Evolutionary conservation across 345 rosid species (phyloP).

Genomic region (Gossypium rotundifolium): DNA sequence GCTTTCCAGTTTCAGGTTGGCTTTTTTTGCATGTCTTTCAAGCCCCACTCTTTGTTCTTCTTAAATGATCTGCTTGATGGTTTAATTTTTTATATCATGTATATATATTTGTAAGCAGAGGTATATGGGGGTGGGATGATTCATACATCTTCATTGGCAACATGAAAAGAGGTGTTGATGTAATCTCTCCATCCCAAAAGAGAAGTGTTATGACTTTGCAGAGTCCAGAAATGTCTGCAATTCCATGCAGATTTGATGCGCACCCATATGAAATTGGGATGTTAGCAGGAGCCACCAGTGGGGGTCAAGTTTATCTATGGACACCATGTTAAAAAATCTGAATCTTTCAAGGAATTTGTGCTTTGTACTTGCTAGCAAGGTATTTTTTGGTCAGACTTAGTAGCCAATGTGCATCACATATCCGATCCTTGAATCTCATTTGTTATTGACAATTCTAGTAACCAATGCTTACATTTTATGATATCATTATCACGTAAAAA

Average conservation of each 20-base stretch:
- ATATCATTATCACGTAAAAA: too few relatives aligned
- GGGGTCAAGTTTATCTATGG: slow-evolving; percentile 76
- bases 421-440: not conserved
- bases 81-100: not conserved
- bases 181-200: slow-evolving; percentile 36
- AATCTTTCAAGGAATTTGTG: not conserved
- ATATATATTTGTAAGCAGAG: slow-evolving; percentile 31
- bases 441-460: not conserved
- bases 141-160: slow-evolving; percentile 57
- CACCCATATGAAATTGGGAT: slow-evolving; percentile 64
- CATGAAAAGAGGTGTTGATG: slow-evolving; percentile 54
- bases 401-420: not conserved
- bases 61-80: not conserved
- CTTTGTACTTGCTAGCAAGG: not conserved
- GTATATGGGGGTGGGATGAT: slow-evolving; percentile 95
- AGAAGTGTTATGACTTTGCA: slow-evolving; percentile 34
- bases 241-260: slow-evolving; percentile 62
- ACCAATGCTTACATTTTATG: too few relatives aligned
- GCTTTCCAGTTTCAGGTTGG: slow-evolving; percentile 70
- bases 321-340: not conserved
- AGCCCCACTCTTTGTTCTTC: not conserved
- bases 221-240: slow-evolving; percentile 45
- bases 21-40: not conserved
- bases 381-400: too few relatives aligned
- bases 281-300: slow-evolving; percentile 64